Evolutionary conservation across 169 alveolate species (phyloP).

Genomic region (Eimeria brunetti): DNA sequence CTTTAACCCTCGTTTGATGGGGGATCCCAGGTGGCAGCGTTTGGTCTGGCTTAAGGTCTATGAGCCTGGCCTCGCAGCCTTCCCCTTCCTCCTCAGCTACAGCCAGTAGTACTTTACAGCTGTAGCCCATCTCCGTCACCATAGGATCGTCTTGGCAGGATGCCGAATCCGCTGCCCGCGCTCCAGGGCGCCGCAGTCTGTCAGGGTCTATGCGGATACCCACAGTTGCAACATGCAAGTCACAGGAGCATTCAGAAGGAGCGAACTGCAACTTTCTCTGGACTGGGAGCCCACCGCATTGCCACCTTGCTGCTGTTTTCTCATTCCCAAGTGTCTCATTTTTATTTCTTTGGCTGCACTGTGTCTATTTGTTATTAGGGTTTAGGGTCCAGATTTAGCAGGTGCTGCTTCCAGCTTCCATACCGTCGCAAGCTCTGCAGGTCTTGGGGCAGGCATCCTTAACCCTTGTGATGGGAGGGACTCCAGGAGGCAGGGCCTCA

Average conservation of each 20-base stretch:
- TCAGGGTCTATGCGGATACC: conserved; percentile 51
- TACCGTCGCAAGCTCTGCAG: conserved; percentile 83
- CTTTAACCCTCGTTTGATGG: conserved; percentile 82
- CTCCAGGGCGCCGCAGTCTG: conserved; percentile 67
- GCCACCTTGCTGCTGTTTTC: neutral
- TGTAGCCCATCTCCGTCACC: conserved; percentile 85
- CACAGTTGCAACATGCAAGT: neutral
- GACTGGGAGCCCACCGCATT: neutral
- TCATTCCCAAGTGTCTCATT: neutral
- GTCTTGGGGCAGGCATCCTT: conserved; percentile 84
- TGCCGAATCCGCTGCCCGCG: conserved; percentile 38
- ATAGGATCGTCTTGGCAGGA: conserved; percentile 85
- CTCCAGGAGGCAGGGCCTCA: conserved; percentile 82
- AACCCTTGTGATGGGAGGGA: conserved; percentile 80
- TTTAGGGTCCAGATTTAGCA: neutral
- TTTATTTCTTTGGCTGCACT: neutral
- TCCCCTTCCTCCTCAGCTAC: conserved; percentile 82
- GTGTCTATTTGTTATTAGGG: neutral
- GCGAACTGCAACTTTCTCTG: neutral
- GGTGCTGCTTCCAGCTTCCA: neutral
- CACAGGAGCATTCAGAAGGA: neutral
- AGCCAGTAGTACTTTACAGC: conserved; percentile 82
- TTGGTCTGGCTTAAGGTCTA: conserved; percentile 79
- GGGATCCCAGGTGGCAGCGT: conserved; percentile 85
- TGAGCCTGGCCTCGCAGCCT: conserved; percentile 83